Evolutionary conservation across 1,284 basidiomycete species (phyloP).

Genomic region (Ustilago bromivora): DNA sequence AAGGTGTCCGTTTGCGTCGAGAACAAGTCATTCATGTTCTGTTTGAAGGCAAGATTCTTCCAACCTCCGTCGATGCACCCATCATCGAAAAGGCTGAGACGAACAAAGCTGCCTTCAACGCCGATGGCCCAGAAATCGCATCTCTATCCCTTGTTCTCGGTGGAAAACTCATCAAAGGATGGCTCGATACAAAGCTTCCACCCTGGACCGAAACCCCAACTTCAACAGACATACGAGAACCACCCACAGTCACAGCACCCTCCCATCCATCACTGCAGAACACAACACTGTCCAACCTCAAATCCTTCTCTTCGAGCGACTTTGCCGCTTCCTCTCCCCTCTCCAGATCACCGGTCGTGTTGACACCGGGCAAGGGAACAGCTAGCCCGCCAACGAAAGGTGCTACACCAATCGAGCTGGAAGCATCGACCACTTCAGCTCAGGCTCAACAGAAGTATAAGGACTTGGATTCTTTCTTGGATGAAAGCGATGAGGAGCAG

Average conservation of each 20-base stretch:
- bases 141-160: conserved; percentile 45
- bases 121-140: conserved; percentile 21
- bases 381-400: conserved; percentile 15
- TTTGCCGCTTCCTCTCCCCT: conserved; percentile 14
- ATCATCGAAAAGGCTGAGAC: background rate
- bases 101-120: background rate
- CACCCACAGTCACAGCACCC: conserved; percentile 19
- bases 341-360: conserved; percentile 11
- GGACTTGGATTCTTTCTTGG: conserved; percentile 64
- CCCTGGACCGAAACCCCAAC: conserved; percentile 36
- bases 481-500: conserved; percentile 60
- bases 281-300: conserved; percentile 35
- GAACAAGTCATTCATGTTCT: conserved; percentile 59
- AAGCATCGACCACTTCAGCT: conserved; percentile 13
- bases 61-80: background rate
- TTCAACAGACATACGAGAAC: conserved; percentile 30
- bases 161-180: conserved; percentile 53
- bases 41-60: conserved; percentile 38
- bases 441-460: conserved; percentile 50
- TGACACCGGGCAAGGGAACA: conserved; percentile 22
- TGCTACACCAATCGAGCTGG: conserved; percentile 41
- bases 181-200: conserved; percentile 44
- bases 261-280: conserved; percentile 17
- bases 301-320: conserved; percentile 45
- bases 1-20: conserved; percentile 54